Evolutionary conservation across 2,329 filamentous ascomycete genomes (phyloP).

Genomic region (Alternaria ethzedia): DNA sequence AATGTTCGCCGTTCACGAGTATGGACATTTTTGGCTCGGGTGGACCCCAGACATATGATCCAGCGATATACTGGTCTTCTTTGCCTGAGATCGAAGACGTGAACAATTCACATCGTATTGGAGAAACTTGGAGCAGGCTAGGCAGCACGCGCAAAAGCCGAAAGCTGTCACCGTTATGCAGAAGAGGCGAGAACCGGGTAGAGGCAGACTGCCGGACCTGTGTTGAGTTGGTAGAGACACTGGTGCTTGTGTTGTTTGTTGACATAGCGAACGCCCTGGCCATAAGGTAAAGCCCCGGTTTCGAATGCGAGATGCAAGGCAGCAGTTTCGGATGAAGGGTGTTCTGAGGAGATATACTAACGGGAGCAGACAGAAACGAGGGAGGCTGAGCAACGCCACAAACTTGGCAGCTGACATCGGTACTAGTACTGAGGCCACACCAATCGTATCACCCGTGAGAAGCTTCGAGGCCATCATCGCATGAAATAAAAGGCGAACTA

Average conservation of each 20-base stretch:
- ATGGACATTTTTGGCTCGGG: not conserved
- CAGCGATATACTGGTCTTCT: not conserved
- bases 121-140: not conserved
- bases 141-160: not conserved
- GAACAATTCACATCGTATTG: not conserved
- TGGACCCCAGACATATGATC: not conserved
- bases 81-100: not conserved
- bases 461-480: too few species aligned
- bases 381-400: not conserved
- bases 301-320: not conserved
- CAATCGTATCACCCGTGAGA: too few species aligned
- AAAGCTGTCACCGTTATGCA: not conserved
- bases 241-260: not conserved
- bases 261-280: not conserved
- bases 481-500: too few species aligned
- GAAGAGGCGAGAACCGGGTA: not conserved
- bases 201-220: not conserved
- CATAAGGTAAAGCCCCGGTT: accelerated
- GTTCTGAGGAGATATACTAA: too few species aligned
- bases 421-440: too few species aligned
- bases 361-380: too few species aligned
- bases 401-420: not conserved
- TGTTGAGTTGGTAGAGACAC: not conserved
- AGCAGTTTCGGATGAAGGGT: not conserved
- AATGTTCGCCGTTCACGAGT: not conserved